A percentile compares a stretch with the other conserved stretches of the same genome.
These are phyloP conservation scores for Boehmeria nivea DNA, from an alignment of 306 rosid genomes.

Conservation along the genomic window DNA sequence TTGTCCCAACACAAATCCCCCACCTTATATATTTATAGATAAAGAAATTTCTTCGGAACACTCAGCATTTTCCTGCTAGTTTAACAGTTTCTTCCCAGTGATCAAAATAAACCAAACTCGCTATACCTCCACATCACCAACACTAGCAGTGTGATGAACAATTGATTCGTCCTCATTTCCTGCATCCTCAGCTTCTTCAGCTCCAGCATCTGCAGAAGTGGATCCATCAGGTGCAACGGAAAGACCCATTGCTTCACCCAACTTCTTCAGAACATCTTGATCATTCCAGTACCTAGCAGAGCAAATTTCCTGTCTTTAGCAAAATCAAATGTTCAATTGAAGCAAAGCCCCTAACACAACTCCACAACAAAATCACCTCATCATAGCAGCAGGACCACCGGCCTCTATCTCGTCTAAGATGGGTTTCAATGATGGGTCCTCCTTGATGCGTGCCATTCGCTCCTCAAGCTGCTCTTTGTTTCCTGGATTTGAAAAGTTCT, in stretches of 20 bases:
- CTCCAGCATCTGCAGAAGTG: conserved; percentile 55
- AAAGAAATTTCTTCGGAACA: not conserved
- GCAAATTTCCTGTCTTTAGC: conserved; percentile 13
- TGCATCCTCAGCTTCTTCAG: conserved; percentile 69
- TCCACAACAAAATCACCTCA: conserved; percentile 56
- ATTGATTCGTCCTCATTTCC: conserved; percentile 91
- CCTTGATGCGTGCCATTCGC: conserved; percentile 92
- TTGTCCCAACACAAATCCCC: not conserved
- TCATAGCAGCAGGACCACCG: conserved; percentile 98
- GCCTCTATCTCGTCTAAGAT: conserved; percentile 92
- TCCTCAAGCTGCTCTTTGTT: conserved; percentile 90
- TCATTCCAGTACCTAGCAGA: conserved; percentile 61
- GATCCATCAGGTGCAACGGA: conserved; percentile 57
- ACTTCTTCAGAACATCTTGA: conserved; percentile 58
- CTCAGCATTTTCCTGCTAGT: not conserved
- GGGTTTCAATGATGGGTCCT: conserved; percentile 94
- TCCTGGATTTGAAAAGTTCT: conserved; percentile 70
- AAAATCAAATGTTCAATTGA: conserved; percentile 3
- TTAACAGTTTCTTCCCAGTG: not conserved
- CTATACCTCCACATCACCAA: conserved; percentile 89
- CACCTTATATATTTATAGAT: not conserved
- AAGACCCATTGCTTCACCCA: conserved; percentile 90
- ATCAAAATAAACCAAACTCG: not conserved
- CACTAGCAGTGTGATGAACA: conserved; percentile 94
- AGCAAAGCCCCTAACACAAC: conserved; percentile 10